phyloP scores from a whole-genome alignment of 768 basidiomycete species.

The Kwoniella sp. region DNA sequence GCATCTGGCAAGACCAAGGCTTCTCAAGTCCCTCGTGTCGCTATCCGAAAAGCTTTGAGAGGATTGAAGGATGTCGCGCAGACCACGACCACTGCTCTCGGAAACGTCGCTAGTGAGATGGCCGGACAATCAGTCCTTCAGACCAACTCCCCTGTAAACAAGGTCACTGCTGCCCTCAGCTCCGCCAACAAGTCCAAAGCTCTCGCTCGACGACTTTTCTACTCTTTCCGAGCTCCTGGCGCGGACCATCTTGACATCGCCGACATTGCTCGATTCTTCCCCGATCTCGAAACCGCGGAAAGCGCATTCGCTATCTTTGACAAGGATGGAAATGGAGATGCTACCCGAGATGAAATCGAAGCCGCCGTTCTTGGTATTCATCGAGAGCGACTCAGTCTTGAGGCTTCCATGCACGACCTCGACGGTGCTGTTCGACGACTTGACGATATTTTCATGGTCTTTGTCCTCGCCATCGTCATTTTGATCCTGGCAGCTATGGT shows the following conservation, averaged over 20 bases:
- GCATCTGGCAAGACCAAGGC: slow-evolving; percentile 55
- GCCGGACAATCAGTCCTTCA: slow-evolving; percentile 70
- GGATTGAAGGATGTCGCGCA: slow-evolving; percentile 74
- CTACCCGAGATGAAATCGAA: slow-evolving; percentile 66
- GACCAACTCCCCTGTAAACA: slow-evolving; percentile 79
- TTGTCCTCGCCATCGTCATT: slow-evolving; percentile 69
- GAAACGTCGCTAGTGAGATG: slow-evolving; percentile 67
- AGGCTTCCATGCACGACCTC: slow-evolving; percentile 82
- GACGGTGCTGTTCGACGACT: slow-evolving; percentile 83
- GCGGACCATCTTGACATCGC: slow-evolving; percentile 65
- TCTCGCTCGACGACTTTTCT: slow-evolving; percentile 82
- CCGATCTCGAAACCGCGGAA: slow-evolving; percentile 65
- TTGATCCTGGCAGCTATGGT: slow-evolving; percentile 83
- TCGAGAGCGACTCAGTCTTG: slow-evolving; percentile 78
- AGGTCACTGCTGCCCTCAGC: slow-evolving; percentile 75
- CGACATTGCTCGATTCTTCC: slow-evolving; percentile 74
- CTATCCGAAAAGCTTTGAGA: slow-evolving; percentile 71
- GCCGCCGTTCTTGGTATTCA: slow-evolving; percentile 68
- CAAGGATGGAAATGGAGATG: slow-evolving; percentile 60
- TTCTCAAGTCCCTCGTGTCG: slow-evolving; percentile 62
- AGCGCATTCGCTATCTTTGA: slow-evolving; percentile 59
- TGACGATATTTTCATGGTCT: slow-evolving; percentile 81
- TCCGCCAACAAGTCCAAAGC: slow-evolving; percentile 72
- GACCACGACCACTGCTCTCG: slow-evolving; percentile 74
- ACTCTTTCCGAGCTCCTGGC: slow-evolving; percentile 72